A percentile compares a stretch with the other conserved stretches of the same genome.
phyloP scores from a whole-genome alignment of 2,329 filamentous ascomycete species.

The Fusarium ambrosium region DNA sequence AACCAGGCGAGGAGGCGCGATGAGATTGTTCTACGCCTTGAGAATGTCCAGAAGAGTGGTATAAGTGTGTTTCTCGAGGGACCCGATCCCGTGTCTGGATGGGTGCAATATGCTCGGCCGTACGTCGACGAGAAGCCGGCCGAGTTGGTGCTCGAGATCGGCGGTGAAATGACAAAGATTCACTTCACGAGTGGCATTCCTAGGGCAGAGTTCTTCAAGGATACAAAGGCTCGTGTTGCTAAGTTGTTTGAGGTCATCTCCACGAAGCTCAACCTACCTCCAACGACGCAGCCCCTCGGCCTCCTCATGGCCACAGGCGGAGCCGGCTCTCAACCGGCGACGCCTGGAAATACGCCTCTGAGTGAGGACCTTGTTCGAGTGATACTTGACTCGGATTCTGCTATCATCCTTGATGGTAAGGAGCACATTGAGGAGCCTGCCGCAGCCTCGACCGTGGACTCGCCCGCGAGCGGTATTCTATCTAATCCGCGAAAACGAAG shows the following conservation, averaged over 20 bases:
- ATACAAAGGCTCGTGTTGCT: constrained; percentile 77
- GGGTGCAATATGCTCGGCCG: constrained; percentile 85
- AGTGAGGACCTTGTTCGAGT: constrained; percentile 79
- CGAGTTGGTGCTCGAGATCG: constrained; percentile 86
- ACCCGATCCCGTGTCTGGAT: constrained; percentile 55
- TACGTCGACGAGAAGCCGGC: constrained; percentile 82
- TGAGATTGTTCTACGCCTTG: constrained; percentile 84
- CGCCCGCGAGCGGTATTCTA: constrained; percentile 47
- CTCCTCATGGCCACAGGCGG: constrained; percentile 77
- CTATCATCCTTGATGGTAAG: constrained; percentile 71
- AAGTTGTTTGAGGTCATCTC: constrained; percentile 85
- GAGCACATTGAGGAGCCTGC: constrained; percentile 52
- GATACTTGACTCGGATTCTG: constrained; percentile 70
- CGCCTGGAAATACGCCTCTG: constrained; percentile 77
- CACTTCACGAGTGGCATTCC: constrained; percentile 57
- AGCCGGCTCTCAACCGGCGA: constrained; percentile 70
- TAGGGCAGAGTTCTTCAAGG: constrained; percentile 80
- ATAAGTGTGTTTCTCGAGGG: constrained; percentile 71
- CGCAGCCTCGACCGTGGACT: constrained; percentile 46
- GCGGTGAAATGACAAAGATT: constrained; percentile 73
- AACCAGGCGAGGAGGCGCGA: constrained; percentile 76
- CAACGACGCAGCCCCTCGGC: constrained; percentile 71
- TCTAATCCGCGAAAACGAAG: constrained; percentile 61
- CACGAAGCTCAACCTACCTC: constrained; percentile 80
- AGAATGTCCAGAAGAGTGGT: constrained; percentile 91